Conservation (phyloP, 164 flowering plant genomes). For the Magnolia kwangsiensis region DNA sequence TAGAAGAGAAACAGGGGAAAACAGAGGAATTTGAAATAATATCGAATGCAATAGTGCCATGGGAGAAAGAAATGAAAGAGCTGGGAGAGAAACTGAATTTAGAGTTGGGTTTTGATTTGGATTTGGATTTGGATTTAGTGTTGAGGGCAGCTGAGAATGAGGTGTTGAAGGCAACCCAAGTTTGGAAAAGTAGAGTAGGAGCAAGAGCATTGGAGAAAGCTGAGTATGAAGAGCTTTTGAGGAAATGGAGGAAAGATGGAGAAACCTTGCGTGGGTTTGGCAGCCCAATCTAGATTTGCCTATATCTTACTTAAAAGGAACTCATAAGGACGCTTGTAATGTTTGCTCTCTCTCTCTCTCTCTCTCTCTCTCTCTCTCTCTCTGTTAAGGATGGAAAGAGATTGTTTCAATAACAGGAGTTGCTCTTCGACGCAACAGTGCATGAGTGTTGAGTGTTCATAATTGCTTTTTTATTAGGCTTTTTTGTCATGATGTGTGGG, state of each 20-base stretch:
- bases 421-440: too few species aligned
- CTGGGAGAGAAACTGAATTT: neutral
- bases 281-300: constrained; percentile 7
- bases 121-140: constrained; percentile 9
- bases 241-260: constrained; percentile 4
- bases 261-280: constrained; percentile 8
- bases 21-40: neutral
- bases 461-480: too few species aligned
- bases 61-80: neutral
- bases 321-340: neutral
- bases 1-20: constrained; percentile 9
- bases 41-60: neutral
- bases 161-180: constrained; percentile 11
- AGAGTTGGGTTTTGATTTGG: constrained; percentile 6
- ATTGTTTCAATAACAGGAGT: too few species aligned
- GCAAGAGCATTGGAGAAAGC: constrained; percentile 9
- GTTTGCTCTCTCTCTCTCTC: neutral
- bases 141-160: constrained; percentile 11
- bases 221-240: constrained; percentile 8
- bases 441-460: too few species aligned
- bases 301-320: neutral
- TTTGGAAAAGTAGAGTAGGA: constrained; percentile 3
- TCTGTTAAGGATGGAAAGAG: too few species aligned
- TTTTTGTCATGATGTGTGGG: too few species aligned
- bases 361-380: too few species aligned